Evolutionary conservation across 345 rosid species (phyloP), one percentile per base, ranked within the genome.

Genomic region (Limnanthes douglasii): DNA sequence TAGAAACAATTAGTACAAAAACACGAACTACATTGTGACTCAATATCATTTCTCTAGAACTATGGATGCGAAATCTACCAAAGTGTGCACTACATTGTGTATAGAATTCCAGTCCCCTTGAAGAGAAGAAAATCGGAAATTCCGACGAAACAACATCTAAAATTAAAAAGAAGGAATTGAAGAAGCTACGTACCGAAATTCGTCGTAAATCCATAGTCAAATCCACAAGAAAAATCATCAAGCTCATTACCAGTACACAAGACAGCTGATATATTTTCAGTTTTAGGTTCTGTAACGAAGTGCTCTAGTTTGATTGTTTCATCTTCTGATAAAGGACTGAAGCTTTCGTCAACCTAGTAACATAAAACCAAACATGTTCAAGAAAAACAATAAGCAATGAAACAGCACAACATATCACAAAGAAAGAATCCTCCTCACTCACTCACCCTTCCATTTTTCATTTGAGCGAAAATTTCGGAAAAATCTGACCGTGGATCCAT

Each of bases 211-310:
- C 55, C 59, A 55, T 32, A 61, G 39, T 65, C 79, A 43, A 65
- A 58, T 37, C 62, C 67, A 34, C 11, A 51, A 28, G 64, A 46
- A 46, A 77, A 64, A 2, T 66, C 77, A 26, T 68, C 78, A 48
- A 60, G 36, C 45, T 78, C 83, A 48, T 65, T 56, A 45, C 56
- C 58, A 13, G 62, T 48, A 40, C 72, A 68, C 31, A 71, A 44
- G 25, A 52, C 64, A 48, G 68, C 69, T 0, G 62, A 53, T 41
- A 46, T 43, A 54, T 60, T 48, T 19, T 72, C 78, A 46, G 53
- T 48, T 49, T 62, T 53, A 21, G 84, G 70, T 33, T 76, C 90
- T 35, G 50, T 60, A 15, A 60, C 37, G 29, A 61, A 39, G 43
- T 46, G 62, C 43, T 57, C 51, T 45, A 60, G 65, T 46, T 56